A percentile compares a stretch with the other conserved stretches of the same genome.
These are phyloP conservation scores for Oryza australiensis DNA, from an alignment of 176 grass and related monocot genomes.

Conservation along the genomic window DNA sequence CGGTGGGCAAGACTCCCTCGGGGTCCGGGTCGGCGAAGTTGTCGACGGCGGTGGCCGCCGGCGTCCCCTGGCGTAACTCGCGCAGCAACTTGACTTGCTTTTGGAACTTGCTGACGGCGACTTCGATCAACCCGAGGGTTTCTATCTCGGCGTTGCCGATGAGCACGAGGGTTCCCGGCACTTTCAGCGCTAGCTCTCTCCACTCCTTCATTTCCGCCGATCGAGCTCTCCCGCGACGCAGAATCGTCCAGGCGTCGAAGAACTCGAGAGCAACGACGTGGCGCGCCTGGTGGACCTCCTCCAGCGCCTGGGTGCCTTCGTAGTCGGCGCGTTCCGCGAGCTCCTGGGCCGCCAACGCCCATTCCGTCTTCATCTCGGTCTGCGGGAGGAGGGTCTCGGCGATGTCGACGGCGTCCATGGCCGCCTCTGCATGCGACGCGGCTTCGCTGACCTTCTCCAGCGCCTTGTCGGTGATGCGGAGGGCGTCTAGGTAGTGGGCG, in stretches of 20 bases:
- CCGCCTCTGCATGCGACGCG: not conserved
- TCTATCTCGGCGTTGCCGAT: not conserved
- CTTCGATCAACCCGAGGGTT: not conserved
- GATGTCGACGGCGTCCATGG: not conserved
- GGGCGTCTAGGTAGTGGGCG: not conserved
- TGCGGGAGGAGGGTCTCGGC: not conserved
- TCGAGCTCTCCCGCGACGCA: not conserved
- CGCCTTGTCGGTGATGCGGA: not conserved
- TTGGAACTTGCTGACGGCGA: not conserved
- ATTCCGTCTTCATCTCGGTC: not conserved
- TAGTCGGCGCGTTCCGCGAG: not conserved
- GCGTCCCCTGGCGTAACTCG: not conserved
- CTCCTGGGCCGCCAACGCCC: not conserved
- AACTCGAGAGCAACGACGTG: not conserved
- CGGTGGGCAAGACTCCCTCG: not conserved
- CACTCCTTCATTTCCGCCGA: constrained; percentile 6
- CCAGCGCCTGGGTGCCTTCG: not conserved
- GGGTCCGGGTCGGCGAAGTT: not conserved
- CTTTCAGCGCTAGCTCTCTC: not conserved
- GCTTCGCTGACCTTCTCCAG: not conserved
- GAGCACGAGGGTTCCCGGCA: not conserved
- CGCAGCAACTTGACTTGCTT: not conserved
- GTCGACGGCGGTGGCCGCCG: too few species aligned
- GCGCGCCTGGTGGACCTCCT: not conserved
- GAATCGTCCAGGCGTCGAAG: not conserved